Conservation (phyloP, 1,139 yeast species). For the Magnusiomyces ingens region DNA sequence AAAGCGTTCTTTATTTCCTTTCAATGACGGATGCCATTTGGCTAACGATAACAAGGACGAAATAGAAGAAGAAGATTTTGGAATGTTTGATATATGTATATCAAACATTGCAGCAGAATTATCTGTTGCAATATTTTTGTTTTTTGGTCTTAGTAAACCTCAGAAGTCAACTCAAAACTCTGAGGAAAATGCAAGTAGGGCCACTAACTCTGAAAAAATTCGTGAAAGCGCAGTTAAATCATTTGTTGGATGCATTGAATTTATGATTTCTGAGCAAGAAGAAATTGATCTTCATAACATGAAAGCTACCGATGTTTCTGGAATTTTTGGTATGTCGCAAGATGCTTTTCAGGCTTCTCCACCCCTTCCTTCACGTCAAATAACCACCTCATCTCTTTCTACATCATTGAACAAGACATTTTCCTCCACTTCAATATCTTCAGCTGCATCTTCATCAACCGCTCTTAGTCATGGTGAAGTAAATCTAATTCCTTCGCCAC, state of each 20-base stretch:
- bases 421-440: no score
- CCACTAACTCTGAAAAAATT: background rate
- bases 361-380: background rate
- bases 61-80: background rate
- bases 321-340: background rate
- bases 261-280: slow-evolving; percentile 3
- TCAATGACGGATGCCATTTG: background rate
- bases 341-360: background rate
- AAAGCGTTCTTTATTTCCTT: background rate
- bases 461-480: background rate
- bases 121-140: background rate
- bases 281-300: background rate
- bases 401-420: no score
- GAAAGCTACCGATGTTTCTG: background rate
- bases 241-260: slow-evolving; percentile 4
- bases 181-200: background rate
- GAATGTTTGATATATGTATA: background rate
- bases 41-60: background rate
- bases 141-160: background rate
- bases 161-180: background rate
- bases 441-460: background rate
- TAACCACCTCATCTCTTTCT: no score
- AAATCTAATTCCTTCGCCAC: background rate
- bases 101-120: background rate
- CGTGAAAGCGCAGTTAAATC: background rate